Conservation (phyloP, 1,284 basidiomycete species). For the Sporisorium iseilematis-ciliati region DNA sequence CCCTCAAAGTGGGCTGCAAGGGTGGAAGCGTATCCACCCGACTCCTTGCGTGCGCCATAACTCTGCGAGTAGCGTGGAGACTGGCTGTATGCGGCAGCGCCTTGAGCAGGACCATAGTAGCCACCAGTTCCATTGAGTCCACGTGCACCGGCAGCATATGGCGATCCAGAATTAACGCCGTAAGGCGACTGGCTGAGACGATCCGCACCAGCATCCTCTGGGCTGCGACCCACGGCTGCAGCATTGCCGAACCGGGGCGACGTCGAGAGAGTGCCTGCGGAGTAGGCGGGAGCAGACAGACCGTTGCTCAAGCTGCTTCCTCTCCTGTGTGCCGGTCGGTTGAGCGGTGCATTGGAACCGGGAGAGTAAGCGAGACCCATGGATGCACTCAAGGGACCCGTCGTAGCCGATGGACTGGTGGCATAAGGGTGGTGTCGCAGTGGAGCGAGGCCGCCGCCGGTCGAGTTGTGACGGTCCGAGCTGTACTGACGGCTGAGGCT, state of each 20-base stretch:
- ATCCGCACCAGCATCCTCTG: constrained; percentile 25
- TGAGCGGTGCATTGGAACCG: constrained; percentile 52
- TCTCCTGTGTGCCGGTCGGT: constrained; percentile 44
- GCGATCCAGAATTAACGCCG: constrained; percentile 37
- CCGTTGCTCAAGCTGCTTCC: constrained; percentile 56
- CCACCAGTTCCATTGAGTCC: constrained; percentile 31
- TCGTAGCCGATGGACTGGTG: constrained; percentile 48
- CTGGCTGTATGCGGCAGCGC: constrained; percentile 42
- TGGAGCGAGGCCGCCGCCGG: constrained; percentile 28
- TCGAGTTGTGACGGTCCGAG: constrained; percentile 46
- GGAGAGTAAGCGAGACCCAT: constrained; percentile 59
- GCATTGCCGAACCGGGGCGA: constrained; percentile 46
- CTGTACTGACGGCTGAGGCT: constrained; percentile 57
- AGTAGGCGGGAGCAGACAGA: constrained; percentile 44
- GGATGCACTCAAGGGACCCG: constrained; percentile 52
- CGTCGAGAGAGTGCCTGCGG: constrained; percentile 45
- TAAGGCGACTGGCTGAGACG: constrained; percentile 45
- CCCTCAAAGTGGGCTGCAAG: constrained; percentile 50
- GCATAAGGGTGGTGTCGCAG: constrained; percentile 59
- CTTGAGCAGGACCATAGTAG: constrained; percentile 44
- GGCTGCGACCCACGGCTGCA: constrained; percentile 18
- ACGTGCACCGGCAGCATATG: constrained; percentile 32
- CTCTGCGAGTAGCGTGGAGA: constrained; percentile 45
- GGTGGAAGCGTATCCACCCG: constrained; percentile 32
- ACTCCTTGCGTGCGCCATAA: constrained; percentile 42